A percentile compares a stretch with the other conserved stretches of the same genome.
These are phyloP conservation scores for Lipomyces kockii DNA, from an alignment of 805 yeast species.

Conservation along the genomic window DNA sequence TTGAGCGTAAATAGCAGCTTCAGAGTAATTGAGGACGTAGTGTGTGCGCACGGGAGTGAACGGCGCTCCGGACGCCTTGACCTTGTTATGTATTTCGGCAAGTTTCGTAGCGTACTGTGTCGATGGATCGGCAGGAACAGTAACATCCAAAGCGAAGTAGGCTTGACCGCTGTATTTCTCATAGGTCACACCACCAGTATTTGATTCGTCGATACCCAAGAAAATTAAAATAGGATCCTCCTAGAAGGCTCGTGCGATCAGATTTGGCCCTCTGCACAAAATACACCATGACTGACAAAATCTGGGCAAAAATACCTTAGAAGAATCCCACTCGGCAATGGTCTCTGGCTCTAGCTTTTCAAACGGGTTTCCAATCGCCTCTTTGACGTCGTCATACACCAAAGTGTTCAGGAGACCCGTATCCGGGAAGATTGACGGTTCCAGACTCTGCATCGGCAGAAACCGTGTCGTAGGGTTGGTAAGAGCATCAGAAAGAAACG, in stretches of 20 bases:
- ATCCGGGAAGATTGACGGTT: constrained; percentile 33
- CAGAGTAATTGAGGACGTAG: constrained; percentile 41
- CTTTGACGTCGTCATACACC: constrained; percentile 44
- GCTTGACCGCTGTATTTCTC: constrained; percentile 46
- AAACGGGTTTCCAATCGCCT: constrained; percentile 47
- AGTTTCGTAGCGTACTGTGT: constrained; percentile 2
- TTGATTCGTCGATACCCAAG: constrained; percentile 53
- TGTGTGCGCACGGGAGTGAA: constrained; percentile 21
- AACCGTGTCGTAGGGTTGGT: constrained; percentile 55
- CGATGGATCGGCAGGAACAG: constrained; percentile 29
- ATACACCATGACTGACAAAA: not conserved
- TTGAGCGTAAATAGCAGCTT: constrained; percentile 76
- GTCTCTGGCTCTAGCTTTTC: constrained; percentile 38
- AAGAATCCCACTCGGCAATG: constrained; percentile 46
- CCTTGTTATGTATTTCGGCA: constrained; percentile 18
- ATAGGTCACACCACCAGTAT: constrained; percentile 31
- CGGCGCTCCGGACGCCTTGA: constrained; percentile 22
- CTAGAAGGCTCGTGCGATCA: not conserved
- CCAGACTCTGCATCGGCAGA: constrained; percentile 48
- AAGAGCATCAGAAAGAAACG: constrained; percentile 55
- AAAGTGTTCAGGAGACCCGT: constrained; percentile 44
- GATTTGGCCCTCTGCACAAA: too few species aligned
- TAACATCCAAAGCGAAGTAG: constrained; percentile 48
- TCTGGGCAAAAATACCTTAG: constrained; percentile 43
- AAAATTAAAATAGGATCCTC: constrained; percentile 47